phyloP scores from a whole-genome alignment of 2,329 filamentous ascomycete genomes.

The Monosporascus sp. region DNA sequence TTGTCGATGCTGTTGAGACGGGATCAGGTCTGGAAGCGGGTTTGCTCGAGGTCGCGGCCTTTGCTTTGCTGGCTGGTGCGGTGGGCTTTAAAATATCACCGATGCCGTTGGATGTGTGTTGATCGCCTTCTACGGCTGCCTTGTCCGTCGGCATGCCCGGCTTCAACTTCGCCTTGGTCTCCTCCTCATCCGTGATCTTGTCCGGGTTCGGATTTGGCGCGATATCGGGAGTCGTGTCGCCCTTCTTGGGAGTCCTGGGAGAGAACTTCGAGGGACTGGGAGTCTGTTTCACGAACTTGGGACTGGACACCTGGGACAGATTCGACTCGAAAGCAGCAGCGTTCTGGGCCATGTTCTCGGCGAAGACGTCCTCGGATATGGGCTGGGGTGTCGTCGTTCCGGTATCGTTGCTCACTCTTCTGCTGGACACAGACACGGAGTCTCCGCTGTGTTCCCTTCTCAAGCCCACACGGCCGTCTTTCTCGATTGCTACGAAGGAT shows the following conservation, averaged over 20 bases:
- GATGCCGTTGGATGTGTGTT: constrained; percentile 9
- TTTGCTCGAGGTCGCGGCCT: constrained; percentile 27
- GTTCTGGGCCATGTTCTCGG: constrained; percentile 26
- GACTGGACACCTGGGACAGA: constrained; percentile 34
- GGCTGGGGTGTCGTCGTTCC: constrained; percentile 34
- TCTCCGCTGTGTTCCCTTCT: constrained; percentile 40
- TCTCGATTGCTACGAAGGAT: constrained; percentile 69
- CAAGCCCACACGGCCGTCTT: constrained; percentile 53
- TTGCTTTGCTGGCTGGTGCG: constrained; percentile 16
- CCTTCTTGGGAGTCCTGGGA: constrained; percentile 13
- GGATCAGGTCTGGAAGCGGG: constrained; percentile 5
- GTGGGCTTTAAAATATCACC: constrained; percentile 14
- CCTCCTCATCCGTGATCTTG: constrained; percentile 36
- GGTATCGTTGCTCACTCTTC: constrained; percentile 33
- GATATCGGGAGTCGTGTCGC: constrained; percentile 14
- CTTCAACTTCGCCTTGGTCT: constrained; percentile 26
- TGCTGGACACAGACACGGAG: constrained; percentile 31
- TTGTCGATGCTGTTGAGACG: constrained; percentile 4
- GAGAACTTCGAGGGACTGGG: constrained; percentile 12
- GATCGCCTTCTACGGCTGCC: constrained; percentile 13
- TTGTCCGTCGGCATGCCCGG: constrained; percentile 28
- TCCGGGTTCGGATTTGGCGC: constrained; percentile 35
- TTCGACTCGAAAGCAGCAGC: constrained; percentile 26
- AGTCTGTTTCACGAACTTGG: constrained; percentile 28
- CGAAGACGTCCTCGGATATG: constrained; percentile 32